phyloP scores from a whole-genome alignment of 148 eudicot species.

The Vaccinium myrtillus region DNA sequence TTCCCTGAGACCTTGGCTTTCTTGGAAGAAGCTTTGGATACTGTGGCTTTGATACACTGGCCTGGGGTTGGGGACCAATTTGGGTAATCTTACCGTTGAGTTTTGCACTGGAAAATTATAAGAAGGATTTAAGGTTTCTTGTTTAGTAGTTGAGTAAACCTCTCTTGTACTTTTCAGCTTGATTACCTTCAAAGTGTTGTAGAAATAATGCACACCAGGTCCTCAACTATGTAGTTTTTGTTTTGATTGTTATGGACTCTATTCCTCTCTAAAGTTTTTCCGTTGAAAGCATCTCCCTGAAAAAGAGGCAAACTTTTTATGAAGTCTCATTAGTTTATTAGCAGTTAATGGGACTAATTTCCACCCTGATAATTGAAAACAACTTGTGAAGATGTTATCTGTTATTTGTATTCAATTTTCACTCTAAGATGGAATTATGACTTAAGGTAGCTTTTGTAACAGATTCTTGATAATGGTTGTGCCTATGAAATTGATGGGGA shows the following conservation, averaged over 20 bases:
- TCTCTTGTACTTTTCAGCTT: slow-evolving; percentile 4
- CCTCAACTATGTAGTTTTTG: not conserved
- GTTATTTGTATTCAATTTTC: not conserved
- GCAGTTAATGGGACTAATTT: not conserved
- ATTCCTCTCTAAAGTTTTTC: not conserved
- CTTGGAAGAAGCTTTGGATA: not conserved
- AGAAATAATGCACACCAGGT: not conserved
- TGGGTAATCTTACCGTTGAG: not conserved
- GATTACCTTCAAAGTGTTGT: not conserved
- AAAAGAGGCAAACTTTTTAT: not conserved
- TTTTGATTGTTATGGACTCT: not conserved
- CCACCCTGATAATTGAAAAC: too few species aligned
- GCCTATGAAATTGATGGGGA: slow-evolving; percentile 75
- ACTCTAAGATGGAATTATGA: not conserved
- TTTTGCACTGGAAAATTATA: not conserved
- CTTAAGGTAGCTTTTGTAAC: slow-evolving; percentile 20
- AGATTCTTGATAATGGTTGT: slow-evolving; percentile 83
- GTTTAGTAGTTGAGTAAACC: not conserved
- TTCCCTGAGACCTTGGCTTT: not conserved
- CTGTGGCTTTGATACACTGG: not conserved
- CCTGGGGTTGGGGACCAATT: not conserved
- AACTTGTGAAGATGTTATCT: not conserved
- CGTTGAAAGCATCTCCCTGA: not conserved
- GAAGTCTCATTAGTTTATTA: not conserved
- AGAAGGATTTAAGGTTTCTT: not conserved